phyloP scores from a whole-genome alignment of 345 rosid genomes.

The Moricandia arvensis region DNA sequence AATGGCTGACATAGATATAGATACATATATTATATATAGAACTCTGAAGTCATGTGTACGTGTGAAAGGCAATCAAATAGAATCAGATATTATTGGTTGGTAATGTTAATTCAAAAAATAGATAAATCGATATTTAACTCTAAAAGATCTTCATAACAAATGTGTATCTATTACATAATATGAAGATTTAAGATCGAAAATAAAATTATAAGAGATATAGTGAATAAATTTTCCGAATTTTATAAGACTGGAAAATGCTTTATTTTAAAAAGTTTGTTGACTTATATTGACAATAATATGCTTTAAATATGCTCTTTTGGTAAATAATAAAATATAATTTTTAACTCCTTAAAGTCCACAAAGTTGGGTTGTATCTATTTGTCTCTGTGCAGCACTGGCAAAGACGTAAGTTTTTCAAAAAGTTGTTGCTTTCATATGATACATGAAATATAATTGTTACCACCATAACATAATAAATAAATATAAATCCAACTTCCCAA shows the following conservation, averaged over 20 bases:
- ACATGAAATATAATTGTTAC: not conserved
- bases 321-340: not conserved
- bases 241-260: not conserved
- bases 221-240: constrained; percentile 4
- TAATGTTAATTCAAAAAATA: not conserved
- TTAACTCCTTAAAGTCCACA: not conserved
- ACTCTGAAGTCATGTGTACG: constrained; percentile 7
- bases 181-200: not conserved
- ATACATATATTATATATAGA: not conserved
- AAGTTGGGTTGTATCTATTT: not conserved
- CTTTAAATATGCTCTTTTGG: not conserved
- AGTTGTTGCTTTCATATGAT: not conserved
- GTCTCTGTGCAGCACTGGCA: not conserved
- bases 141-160: constrained; percentile 12
- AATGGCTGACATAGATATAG: not conserved
- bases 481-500: not conserved
- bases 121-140: not conserved
- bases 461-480: not conserved
- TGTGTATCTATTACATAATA: constrained; percentile 21
- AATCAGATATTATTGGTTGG: not conserved
- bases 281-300: not conserved
- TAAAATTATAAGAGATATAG: not conserved
- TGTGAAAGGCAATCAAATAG: constrained; percentile 13
- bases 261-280: not conserved
- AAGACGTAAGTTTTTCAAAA: not conserved